Evolutionary conservation across 805 yeast species (phyloP), one percentile per base, ranked within the genome.

Genomic region (Candida sithepensis): DNA sequence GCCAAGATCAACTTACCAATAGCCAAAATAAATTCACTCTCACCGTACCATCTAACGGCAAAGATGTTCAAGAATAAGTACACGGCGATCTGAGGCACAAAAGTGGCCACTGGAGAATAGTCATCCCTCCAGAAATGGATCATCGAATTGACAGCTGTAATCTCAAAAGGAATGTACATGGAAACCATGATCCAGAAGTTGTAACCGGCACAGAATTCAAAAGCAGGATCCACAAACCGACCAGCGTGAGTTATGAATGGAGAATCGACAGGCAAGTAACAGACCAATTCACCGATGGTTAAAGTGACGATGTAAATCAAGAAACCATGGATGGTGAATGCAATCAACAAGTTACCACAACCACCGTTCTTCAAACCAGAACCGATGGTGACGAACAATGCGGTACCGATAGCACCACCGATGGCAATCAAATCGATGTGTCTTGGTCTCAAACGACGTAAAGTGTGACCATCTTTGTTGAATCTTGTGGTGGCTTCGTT

Each of bases 41-140:
- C 82, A 49, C 82, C 82, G 53, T 73, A 77, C 59, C 70, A 64
- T 52, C 63, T 69, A 30, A 77, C 82, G 7, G 78, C 76, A 49
- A 73, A 70, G 24, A 73, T 64, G 54, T 76, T 76, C 48, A 75
- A 68, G 4, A 60, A 47, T 12, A 73, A 65, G 48, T 76, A 75
- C 13, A 71, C 61, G n/a, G 54, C 68, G 42, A 76, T 64, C 51
- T 73, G 77, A 37, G 70, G 53, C 14, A 69, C 66, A 34, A 75
- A 64, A 12, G 79, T 68, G 42, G 74, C 74, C 19, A 75, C 80
- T 12, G 79, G 72, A 23, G 72, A 67, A 54, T 72, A 76, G 54
- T 72, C 78, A 46, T 65, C 70, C 52, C 76, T 61, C 80, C 81
- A 76, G 54, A 63, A 76, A 55, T 75, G 82, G 33, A 81, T 64